Evolutionary conservation across 176 grass and related monocot species (phyloP).

Genomic region (Oryza punctata): DNA sequence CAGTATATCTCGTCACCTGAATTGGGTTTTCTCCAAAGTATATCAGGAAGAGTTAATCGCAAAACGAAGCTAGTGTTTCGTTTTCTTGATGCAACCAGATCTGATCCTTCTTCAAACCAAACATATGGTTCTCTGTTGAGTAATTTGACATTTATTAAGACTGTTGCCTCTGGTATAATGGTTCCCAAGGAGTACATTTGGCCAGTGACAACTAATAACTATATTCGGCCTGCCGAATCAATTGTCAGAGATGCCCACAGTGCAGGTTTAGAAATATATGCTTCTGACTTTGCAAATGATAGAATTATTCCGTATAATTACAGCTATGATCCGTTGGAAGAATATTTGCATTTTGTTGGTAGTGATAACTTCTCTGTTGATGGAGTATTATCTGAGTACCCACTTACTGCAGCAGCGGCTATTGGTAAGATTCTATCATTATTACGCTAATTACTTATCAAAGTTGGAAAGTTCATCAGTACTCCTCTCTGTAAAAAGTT

Average conservation of each 20-base stretch:
- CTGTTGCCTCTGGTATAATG: conserved; percentile 78
- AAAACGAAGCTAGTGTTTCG: conserved; percentile 73
- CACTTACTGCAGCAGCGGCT: conserved; percentile 72
- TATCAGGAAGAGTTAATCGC: conserved; percentile 48
- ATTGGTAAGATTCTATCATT: conserved; percentile 59
- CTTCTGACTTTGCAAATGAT: conserved; percentile 86
- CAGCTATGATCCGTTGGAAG: conserved; percentile 85
- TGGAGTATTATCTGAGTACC: conserved; percentile 75
- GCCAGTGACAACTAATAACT: conserved; percentile 62
- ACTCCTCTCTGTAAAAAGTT: background rate
- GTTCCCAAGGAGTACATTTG: conserved; percentile 87
- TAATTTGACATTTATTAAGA: conserved; percentile 71
- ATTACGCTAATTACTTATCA: background rate
- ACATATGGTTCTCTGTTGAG: conserved; percentile 56
- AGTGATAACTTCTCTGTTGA: conserved; percentile 70
- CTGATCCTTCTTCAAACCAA: conserved; percentile 71
- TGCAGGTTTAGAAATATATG: conserved; percentile 77
- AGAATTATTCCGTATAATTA: conserved; percentile 76
- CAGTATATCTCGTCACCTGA: conserved; percentile 86
- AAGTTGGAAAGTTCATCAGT: background rate
- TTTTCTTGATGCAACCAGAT: conserved; percentile 39
- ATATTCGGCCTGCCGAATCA: conserved; percentile 27
- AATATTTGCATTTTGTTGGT: conserved; percentile 58
- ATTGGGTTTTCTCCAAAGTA: conserved; percentile 58
- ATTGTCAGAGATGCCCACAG: conserved; percentile 64